Base-by-base conservation (phyloP, 495 filamentous ascomycete species). In the Glonium stellatum region DNA sequence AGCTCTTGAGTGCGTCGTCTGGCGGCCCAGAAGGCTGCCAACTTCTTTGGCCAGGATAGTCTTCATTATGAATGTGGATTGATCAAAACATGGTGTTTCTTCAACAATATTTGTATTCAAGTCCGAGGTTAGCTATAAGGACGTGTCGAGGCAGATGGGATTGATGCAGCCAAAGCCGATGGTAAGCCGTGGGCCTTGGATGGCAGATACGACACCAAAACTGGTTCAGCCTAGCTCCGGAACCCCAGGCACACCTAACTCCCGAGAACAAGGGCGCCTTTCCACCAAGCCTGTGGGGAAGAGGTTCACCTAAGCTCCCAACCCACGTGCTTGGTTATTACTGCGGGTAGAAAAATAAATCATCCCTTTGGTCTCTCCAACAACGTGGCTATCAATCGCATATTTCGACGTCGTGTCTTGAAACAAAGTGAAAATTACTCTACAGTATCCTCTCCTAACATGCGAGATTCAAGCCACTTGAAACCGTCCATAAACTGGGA, bases 1-100 rank as follows among this genome's bases (percentile, higher is more conserved):
- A 9, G 37, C 54, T 52, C 44, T 52, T 47, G 58, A 62, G 6
- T 60, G 22, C 10, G 36, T 12, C 50, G 46, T 39, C 18, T 25
- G 55, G 46, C 65, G 65, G 46, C 37, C 36, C 13, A 67, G 23
- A 42, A 64, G 57, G 27, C 54, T 52, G n/a, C 54, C 35, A 15
- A 58, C 61, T 41, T 64, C 53, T 53, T 57, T 52, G 12, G 57
- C 55, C 13, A 51, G 47, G 35, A 55, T 18, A 21, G 21, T 35
- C 49, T 61, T 67, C 61, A 67, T 67, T 46, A 44, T 60, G 19
- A 2, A 57, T 36, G 52, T 37, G 12, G 31, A 37, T n/a, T 44
- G 39, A 44, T 18, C 10, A 44, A 18, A 18, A 44, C 12, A 44
- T 18, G 39, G 12, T 44, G 4, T 13, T 11, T 18, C 39, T 15